Evolutionary conservation across 306 rosid genomes (phyloP).

Genomic region (Fragaria vesca): DNA sequence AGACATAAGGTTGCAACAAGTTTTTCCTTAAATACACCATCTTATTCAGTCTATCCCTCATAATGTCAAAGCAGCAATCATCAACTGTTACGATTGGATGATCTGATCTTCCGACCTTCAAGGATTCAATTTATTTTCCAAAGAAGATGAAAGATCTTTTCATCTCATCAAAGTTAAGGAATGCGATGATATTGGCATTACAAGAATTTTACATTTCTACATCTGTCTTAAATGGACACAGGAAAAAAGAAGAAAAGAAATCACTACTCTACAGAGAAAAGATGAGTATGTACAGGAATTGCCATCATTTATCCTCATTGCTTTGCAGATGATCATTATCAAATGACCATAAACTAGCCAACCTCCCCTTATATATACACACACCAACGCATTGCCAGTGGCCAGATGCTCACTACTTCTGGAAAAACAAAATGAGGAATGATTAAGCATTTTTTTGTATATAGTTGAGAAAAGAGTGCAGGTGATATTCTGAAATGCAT

Average conservation of each 20-base stretch:
- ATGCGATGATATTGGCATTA: slow-evolving; percentile 31
- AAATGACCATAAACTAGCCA: slow-evolving; percentile 10
- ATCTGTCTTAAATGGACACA: slow-evolving; percentile 25
- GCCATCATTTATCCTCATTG: slow-evolving; percentile 5
- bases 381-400: slow-evolving; percentile 9
- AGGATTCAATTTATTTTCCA: slow-evolving; percentile 4
- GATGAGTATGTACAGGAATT: slow-evolving; percentile 34
- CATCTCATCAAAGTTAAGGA: slow-evolving; percentile 33
- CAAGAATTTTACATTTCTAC: slow-evolving; percentile 23
- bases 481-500: not conserved
- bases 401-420: slow-evolving; percentile 21
- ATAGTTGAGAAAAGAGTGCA: not conserved
- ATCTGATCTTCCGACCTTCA: slow-evolving; percentile 1
- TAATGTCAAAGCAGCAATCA: slow-evolving; percentile 20
- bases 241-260: not conserved
- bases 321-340: slow-evolving; percentile 10
- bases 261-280: slow-evolving; percentile 19
- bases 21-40: not conserved
- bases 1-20: not conserved
- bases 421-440: slow-evolving; percentile 2
- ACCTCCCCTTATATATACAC: not conserved
- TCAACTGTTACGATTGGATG: slow-evolving; percentile 4
- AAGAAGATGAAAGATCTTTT: slow-evolving; percentile 4
- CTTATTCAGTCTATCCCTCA: not conserved
- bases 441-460: not conserved